Base-by-base conservation (phyloP, 2,329 filamentous ascomycete genomes). In the Trichoderma sp. region DNA sequence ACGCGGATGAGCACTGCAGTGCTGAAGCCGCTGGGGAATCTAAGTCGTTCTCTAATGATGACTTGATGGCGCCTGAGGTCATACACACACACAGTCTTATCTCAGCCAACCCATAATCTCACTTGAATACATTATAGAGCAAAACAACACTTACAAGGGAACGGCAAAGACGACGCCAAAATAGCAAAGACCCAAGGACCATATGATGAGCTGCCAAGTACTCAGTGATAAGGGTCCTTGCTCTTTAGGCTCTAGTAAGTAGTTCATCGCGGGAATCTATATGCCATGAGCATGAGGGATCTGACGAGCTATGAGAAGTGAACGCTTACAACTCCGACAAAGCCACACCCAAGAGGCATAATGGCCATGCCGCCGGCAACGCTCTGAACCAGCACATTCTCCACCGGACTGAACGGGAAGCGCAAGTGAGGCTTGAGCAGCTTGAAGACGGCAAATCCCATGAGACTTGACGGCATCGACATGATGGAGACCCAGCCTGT, bases 151-250 rank as follows among this genome's bases (percentile, higher is more conserved):
- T 81, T 79, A 87, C 85, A 98, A 79, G 1, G 96, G 96, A 15
- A 99, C 95, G 0, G 95, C 96, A 83, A 99, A 98, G 1, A 98
- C 91, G 1, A 98, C 96, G 0, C 96, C 96, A 79, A 99, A 99
- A 78, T 98, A 95, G 79, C 95, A 98, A 17, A 99, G 88, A 0
- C 96, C 96, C 68, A 99, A 81, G 30, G 94, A 93, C 96, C 96
- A 99, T 8, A 98, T 80, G 7, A 97, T 90, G 74, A 98, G 83
- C 80, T 94, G 94, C 84, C 90, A 89, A 47, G 93, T 86, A 43
- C 90, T 89, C 58, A 97, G 82, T 68, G 88, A 84, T 20, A 97
- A 81, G 0, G 94, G 93, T 0, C 94, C 94, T 71, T 91, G 89
- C 82, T 99, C 96, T 20, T 93, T 90, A 2, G 88, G 83, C 67